A percentile compares a stretch with the other conserved stretches of the same genome.
These are phyloP conservation scores for Syzygium malaccense DNA, from an alignment of 441 rosid species.

Conservation along the genomic window DNA sequence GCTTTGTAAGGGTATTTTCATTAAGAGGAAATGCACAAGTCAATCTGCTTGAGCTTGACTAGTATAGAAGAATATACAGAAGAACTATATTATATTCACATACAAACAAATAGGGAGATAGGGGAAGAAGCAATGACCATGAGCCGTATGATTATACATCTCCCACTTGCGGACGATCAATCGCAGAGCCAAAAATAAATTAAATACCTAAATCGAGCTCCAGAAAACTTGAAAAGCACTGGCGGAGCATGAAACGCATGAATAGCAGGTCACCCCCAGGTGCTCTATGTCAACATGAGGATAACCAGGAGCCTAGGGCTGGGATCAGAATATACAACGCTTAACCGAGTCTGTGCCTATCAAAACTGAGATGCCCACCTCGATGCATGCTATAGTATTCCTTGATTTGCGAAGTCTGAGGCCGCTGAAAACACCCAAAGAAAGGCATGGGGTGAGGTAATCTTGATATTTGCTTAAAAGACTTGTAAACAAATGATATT, in stretches of 20 bases:
- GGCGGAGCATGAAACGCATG: background rate
- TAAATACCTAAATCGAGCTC: background rate
- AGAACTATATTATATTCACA: background rate
- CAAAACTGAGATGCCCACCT: background rate
- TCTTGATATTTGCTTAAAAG: background rate
- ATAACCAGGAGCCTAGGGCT: background rate
- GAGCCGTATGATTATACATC: background rate
- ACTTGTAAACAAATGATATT: background rate
- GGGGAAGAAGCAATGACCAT: background rate
- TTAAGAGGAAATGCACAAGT: background rate
- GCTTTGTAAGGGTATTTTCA: background rate
- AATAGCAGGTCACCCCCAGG: background rate
- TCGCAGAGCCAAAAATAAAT: background rate
- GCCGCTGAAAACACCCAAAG: constrained; percentile 20
- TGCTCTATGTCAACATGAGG: background rate
- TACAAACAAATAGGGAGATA: background rate
- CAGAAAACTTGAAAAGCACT: background rate
- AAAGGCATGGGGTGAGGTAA: background rate
- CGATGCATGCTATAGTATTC: background rate
- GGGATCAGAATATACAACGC: background rate
- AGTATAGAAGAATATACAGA: background rate
- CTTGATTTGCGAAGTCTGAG: constrained; percentile 19
- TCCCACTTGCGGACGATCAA: background rate
- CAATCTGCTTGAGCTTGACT: background rate
- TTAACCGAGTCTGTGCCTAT: background rate